These are phyloP conservation scores for Tricholoma sp. DNA, from an alignment of 768 basidiomycete genomes.

Conservation along the genomic window DNA sequence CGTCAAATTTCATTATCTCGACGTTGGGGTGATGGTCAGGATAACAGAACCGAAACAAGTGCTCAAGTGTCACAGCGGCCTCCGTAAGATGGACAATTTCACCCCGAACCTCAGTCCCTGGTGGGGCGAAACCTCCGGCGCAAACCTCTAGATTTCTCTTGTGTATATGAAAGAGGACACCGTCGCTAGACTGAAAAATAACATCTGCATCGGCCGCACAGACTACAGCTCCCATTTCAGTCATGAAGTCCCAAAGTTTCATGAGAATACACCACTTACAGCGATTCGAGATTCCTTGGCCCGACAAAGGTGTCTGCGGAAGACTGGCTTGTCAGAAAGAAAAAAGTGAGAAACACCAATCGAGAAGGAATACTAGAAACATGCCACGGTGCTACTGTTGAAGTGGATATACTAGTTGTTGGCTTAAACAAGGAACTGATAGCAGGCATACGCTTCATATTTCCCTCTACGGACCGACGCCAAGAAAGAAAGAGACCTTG, in stretches of 20 bases:
- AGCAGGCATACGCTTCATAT: neutral
- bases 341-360: neutral
- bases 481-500: neutral
- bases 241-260: neutral
- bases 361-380: neutral
- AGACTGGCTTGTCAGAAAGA: neutral
- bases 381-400: neutral
- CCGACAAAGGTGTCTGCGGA: neutral
- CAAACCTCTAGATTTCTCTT: neutral
- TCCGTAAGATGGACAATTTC: neutral
- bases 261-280: neutral
- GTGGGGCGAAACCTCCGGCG: neutral
- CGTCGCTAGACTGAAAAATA: neutral
- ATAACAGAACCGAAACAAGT: constrained; percentile 6
- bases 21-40: constrained; percentile 6
- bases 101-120: neutral
- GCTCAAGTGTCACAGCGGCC: neutral
- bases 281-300: neutral
- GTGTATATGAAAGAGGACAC: neutral
- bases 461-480: neutral
- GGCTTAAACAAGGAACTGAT: neutral
- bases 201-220: neutral
- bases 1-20: neutral
- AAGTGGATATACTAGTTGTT: neutral
- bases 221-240: neutral